Evolutionary conservation across 2,329 filamentous ascomycete species (phyloP).

Genomic region (Neofusicoccum laricinum): DNA sequence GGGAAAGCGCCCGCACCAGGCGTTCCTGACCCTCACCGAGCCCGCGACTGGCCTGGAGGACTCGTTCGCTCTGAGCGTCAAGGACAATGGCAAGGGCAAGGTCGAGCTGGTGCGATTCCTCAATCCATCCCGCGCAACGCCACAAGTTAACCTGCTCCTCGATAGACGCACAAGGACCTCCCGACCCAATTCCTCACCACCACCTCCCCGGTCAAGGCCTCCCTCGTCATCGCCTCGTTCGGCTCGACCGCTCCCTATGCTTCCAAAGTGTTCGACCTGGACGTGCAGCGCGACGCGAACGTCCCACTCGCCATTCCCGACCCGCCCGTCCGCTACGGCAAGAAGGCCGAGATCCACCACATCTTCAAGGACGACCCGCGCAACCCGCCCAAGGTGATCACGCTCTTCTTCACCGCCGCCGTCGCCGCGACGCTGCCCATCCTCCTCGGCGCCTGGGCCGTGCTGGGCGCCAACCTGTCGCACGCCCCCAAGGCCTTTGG

Average conservation of each 20-base stretch:
- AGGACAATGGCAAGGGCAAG: slow-evolving; percentile 82
- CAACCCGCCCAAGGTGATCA: slow-evolving; percentile 78
- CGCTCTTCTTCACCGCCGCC: slow-evolving; percentile 70
- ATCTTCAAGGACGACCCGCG: slow-evolving; percentile 78
- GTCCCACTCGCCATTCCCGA: slow-evolving; percentile 60
- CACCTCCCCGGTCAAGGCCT: slow-evolving; percentile 69
- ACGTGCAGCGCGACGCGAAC: slow-evolving; percentile 62
- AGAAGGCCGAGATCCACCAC: slow-evolving; percentile 82
- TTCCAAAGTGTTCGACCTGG: slow-evolving; percentile 69
- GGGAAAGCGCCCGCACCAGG: slow-evolving; percentile 85
- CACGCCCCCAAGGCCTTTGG: slow-evolving; percentile 74
- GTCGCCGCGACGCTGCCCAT: slow-evolving; percentile 72
- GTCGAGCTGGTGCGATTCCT: slow-evolving; percentile 71
- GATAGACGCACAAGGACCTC: slow-evolving; percentile 82
- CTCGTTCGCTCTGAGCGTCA: slow-evolving; percentile 78
- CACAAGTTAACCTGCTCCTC: not conserved
- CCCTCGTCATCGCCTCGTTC: slow-evolving; percentile 81
- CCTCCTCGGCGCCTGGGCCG: slow-evolving; percentile 71
- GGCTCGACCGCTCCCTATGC: slow-evolving; percentile 68
- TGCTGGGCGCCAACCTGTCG: slow-evolving; percentile 77
- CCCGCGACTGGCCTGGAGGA: slow-evolving; percentile 74
- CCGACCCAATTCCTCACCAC: slow-evolving; percentile 75
- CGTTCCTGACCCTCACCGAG: slow-evolving; percentile 82
- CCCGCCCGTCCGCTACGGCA: slow-evolving; percentile 76
- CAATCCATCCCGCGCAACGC: slow-evolving; percentile 8